phyloP scores from a whole-genome alignment of 352 stramenopile genomes.

The Pythium aphanidermatum region DNA sequence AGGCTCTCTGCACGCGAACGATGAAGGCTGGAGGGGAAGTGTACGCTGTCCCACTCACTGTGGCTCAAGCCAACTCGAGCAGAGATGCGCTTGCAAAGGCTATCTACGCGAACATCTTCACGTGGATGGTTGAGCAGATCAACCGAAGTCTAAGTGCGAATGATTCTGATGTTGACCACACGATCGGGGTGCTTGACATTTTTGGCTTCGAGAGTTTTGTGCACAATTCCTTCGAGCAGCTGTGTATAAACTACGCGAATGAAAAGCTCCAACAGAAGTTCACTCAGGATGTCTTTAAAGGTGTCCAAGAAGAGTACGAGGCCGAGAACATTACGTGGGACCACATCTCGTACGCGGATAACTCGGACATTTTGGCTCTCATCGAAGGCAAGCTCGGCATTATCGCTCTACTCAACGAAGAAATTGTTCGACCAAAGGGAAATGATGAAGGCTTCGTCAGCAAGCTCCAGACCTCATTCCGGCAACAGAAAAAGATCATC shows the following conservation, averaged over 20 bases:
- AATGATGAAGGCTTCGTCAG: slow-evolving; percentile 76
- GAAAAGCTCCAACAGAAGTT: slow-evolving; percentile 93
- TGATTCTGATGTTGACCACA: slow-evolving; percentile 42
- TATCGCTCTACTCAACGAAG: slow-evolving; percentile 87
- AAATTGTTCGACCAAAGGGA: slow-evolving; percentile 84
- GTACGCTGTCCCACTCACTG: slow-evolving; percentile 49
- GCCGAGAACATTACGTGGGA: slow-evolving; percentile 90
- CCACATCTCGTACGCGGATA: slow-evolving; percentile 91
- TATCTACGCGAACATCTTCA: slow-evolving; percentile 95
- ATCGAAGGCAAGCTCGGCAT: slow-evolving; percentile 87
- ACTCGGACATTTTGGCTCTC: slow-evolving; percentile 82
- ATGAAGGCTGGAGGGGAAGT: slow-evolving; percentile 67
- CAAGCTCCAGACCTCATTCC: slow-evolving; percentile 72
- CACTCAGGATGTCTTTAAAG: slow-evolving; percentile 87
- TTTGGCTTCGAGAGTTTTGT: slow-evolving; percentile 95
- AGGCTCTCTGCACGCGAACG: slow-evolving; percentile 55
- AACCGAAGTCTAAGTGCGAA: slow-evolving; percentile 71
- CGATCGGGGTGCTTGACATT: slow-evolving; percentile 92
- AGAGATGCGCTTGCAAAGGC: slow-evolving; percentile 94
- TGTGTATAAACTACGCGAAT: slow-evolving; percentile 92
- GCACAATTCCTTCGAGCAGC: slow-evolving; percentile 92
- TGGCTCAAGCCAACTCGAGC: slow-evolving; percentile 80
- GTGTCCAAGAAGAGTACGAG: slow-evolving; percentile 86
- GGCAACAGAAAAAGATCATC: slow-evolving; percentile 71
- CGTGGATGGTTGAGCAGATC: slow-evolving; percentile 92